These are phyloP conservation scores for Cladobotryum protrusum DNA, from an alignment of 2,329 filamentous ascomycete genomes.

Conservation along the genomic window DNA sequence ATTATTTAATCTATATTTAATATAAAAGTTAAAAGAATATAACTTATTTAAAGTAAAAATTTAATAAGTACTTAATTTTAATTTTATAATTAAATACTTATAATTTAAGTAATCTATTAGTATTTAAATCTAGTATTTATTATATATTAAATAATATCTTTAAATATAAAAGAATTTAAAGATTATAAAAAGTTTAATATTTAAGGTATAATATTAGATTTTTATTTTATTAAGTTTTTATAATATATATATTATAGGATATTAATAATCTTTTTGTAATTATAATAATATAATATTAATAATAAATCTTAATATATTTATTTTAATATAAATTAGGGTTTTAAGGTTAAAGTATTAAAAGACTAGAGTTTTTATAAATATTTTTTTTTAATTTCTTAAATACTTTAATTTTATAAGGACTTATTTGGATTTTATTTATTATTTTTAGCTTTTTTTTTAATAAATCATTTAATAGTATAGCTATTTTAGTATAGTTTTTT, in stretches of 20 bases:
- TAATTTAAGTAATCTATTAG: too few relatives aligned
- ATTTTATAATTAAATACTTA: too few relatives aligned
- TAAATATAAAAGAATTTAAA: too few relatives aligned
- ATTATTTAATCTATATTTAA: too few relatives aligned
- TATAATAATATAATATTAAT: neutral
- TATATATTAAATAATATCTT: too few relatives aligned
- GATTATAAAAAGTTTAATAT: neutral
- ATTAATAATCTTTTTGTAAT: neutral
- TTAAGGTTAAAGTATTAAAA: neutral
- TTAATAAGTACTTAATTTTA: too few relatives aligned
- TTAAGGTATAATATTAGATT: neutral
- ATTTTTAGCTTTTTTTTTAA: neutral
- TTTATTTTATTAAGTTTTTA: constrained; percentile 1
- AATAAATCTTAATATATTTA: neutral
- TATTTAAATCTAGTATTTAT: too few relatives aligned
- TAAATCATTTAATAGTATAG: neutral
- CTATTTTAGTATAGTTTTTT: neutral
- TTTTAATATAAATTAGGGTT: neutral
- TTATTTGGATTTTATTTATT: neutral
- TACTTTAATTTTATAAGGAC: neutral
- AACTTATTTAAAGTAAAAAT: too few relatives aligned
- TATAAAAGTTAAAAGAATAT: too few relatives aligned
- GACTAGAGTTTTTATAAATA: neutral
- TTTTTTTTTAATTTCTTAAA: neutral
- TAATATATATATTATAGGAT: neutral